These are phyloP conservation scores for Rosa multiflora DNA, from an alignment of 306 rosid genomes.

Conservation along the genomic window DNA sequence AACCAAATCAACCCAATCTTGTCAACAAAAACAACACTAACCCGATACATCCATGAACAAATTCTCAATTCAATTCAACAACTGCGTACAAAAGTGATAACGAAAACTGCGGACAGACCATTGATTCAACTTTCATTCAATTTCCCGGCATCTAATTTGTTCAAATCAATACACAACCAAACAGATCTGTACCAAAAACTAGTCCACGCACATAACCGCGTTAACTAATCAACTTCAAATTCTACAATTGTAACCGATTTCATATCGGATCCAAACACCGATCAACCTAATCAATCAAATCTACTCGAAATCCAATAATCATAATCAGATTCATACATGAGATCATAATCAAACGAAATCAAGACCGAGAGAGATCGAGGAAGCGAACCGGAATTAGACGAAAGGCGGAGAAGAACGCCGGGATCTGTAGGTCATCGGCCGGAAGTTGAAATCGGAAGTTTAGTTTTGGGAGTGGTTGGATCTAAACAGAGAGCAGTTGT, in stretches of 20 bases:
- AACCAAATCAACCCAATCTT: neutral
- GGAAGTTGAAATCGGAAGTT: neutral
- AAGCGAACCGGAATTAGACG: slow-evolving; percentile 26
- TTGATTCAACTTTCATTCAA: neutral
- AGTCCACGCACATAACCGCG: neutral
- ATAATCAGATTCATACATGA: neutral
- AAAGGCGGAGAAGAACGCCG: slow-evolving; percentile 22
- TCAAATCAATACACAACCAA: neutral
- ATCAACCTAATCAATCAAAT: slow-evolving; percentile 9
- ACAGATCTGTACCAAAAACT: slow-evolving; percentile 10
- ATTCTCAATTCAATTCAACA: neutral
- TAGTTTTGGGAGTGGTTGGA: slow-evolving; percentile 26
- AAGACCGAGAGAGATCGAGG: neutral
- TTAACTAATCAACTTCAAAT: slow-evolving; percentile 20
- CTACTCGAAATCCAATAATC: neutral
- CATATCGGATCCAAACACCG: slow-evolving; percentile 28
- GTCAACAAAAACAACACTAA: neutral
- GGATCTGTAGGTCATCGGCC: slow-evolving; percentile 9
- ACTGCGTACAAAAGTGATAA: neutral
- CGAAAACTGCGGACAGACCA: neutral
- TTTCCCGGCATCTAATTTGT: neutral
- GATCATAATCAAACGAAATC: neutral
- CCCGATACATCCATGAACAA: neutral
- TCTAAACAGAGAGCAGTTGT: slow-evolving; percentile 16
- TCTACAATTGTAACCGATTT: neutral